These are phyloP conservation scores for Hibiscus syriacus DNA, from an alignment of 345 rosid genomes.

Conservation along the genomic window DNA sequence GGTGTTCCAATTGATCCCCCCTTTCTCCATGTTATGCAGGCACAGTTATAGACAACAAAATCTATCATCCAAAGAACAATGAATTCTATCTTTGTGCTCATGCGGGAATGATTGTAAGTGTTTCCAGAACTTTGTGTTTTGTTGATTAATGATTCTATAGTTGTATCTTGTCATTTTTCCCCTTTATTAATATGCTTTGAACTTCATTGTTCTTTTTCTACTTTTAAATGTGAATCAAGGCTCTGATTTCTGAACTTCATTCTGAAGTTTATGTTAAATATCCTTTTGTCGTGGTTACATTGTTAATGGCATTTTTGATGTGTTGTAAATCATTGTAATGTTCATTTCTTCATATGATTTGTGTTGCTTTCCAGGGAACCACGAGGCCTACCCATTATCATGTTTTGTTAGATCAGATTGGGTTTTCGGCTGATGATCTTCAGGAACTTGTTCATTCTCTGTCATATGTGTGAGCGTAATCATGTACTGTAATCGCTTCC, in stretches of 20 bases:
- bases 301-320: neutral
- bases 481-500: neutral
- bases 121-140: neutral
- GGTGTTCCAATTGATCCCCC: neutral
- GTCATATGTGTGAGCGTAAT: constrained; percentile 51
- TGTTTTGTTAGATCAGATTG: constrained; percentile 56
- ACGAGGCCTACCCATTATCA: constrained; percentile 78
- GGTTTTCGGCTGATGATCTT: constrained; percentile 55
- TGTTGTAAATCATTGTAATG: too few species aligned
- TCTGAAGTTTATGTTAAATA: too few species aligned
- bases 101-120: constrained; percentile 41
- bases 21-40: constrained; percentile 18
- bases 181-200: too few species aligned
- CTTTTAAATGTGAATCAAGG: neutral
- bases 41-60: constrained; percentile 33
- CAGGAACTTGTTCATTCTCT: constrained; percentile 72
- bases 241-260: neutral
- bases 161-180: neutral
- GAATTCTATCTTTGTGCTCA: too few species aligned
- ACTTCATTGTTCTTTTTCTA: too few species aligned
- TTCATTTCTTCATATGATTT: neutral
- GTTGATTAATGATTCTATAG: neutral
- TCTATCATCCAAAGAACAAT: too few species aligned
- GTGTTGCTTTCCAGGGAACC: constrained; percentile 42
- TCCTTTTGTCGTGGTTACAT: too few species aligned